phyloP scores from a whole-genome alignment of 2,329 filamentous ascomycete genomes.

The Hymenoscyphus repandus region DNA sequence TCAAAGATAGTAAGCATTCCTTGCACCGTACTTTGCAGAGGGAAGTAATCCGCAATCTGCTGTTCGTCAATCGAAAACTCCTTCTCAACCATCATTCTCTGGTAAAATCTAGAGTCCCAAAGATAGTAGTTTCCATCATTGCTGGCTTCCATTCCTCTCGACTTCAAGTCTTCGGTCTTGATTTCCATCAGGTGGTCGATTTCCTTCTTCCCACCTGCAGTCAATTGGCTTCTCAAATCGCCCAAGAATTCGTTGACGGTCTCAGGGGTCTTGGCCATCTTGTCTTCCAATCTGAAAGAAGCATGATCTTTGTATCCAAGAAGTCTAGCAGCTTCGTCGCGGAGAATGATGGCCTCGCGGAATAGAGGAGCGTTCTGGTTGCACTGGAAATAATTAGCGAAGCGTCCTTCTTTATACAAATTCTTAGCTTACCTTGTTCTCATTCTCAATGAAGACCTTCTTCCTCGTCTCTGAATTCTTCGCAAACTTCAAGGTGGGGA shows the following conservation, averaged over 20 bases:
- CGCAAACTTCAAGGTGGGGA: conserved; percentile 74
- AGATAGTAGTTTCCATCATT: conserved; percentile 71
- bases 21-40: conserved; percentile 64
- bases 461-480: conserved; percentile 63
- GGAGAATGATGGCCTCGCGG: conserved; percentile 66
- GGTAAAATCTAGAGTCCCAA: conserved; percentile 79
- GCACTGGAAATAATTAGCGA: conserved; percentile 37
- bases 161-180: conserved; percentile 65
- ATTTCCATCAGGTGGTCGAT: conserved; percentile 63
- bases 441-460: conserved; percentile 66
- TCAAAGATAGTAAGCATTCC: conserved; percentile 83
- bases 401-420: background rate
- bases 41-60: conserved; percentile 80
- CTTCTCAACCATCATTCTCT: conserved; percentile 73
- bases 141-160: conserved; percentile 45
- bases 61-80: conserved; percentile 77
- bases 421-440: conserved; percentile 59
- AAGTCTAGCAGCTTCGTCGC: conserved; percentile 72
- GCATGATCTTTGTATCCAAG: conserved; percentile 75
- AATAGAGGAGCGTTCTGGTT: conserved; percentile 70
- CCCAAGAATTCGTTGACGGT: conserved; percentile 68
- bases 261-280: conserved; percentile 76
- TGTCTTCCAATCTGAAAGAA: conserved; percentile 70
- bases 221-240: conserved; percentile 62
- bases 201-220: conserved; percentile 66